phyloP scores from a whole-genome alignment of 2,329 filamentous ascomycete genomes.

The Cryphonectria carpinicola region DNA sequence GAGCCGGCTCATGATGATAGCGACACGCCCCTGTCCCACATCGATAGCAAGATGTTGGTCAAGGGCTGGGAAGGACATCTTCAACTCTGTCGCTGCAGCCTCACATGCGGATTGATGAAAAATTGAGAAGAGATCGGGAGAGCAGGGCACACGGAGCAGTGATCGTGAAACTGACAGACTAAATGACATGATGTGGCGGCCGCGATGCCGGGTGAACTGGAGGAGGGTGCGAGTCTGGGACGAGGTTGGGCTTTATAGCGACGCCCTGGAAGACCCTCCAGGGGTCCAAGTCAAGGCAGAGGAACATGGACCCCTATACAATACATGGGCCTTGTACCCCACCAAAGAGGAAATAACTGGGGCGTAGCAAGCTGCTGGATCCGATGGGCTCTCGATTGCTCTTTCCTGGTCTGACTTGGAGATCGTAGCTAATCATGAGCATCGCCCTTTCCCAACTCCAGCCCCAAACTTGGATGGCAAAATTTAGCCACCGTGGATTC shows the following conservation, averaged over 20 bases:
- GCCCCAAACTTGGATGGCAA: neutral
- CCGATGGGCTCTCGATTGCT: conserved; percentile 7
- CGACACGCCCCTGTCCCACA: neutral
- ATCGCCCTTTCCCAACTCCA: neutral
- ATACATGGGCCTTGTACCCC: neutral
- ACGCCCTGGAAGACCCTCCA: neutral
- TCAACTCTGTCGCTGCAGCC: neutral
- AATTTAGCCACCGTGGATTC: neutral
- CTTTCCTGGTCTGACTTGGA: neutral
- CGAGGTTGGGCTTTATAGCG: neutral
- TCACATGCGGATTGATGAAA: neutral
- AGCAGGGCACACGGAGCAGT: neutral
- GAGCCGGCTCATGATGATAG: neutral
- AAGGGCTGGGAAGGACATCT: neutral
- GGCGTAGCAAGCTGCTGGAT: neutral
- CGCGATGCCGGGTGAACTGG: neutral
- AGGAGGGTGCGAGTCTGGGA: neutral
- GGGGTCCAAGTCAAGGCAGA: conserved; percentile 9
- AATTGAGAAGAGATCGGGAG: neutral
- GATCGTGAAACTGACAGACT: neutral
- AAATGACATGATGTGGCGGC: neutral
- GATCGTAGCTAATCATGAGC: neutral
- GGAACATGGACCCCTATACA: conserved; percentile 8
- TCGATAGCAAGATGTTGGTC: neutral
- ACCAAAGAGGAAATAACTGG: neutral